These are phyloP conservation scores for Sparassis latifolia DNA, from an alignment of 1,284 basidiomycete species.

Conservation along the genomic window DNA sequence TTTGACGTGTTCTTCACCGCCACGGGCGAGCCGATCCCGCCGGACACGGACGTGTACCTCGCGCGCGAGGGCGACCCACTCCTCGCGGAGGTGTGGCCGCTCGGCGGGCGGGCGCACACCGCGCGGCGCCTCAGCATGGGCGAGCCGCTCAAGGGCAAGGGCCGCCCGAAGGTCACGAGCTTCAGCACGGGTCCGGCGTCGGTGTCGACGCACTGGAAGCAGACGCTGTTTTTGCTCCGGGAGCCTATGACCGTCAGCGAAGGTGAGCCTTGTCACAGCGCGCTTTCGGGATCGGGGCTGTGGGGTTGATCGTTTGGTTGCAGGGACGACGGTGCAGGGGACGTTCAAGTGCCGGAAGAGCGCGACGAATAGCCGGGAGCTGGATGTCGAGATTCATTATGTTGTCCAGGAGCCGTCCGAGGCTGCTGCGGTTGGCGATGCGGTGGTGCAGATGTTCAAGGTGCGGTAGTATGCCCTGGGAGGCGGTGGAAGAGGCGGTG, in stretches of 20 bases:
- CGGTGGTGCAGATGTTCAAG: conserved; percentile 73
- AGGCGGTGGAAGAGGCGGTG: too few species aligned
- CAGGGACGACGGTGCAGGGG: conserved; percentile 77
- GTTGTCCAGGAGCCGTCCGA: conserved; percentile 36
- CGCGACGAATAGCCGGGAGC: conserved; percentile 76
- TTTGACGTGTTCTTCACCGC: conserved; percentile 91
- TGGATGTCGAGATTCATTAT: conserved; percentile 92
- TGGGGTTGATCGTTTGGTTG: background rate
- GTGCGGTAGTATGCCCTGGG: conserved; percentile 40
- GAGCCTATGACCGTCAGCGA: conserved; percentile 71
- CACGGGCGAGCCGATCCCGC: conserved; percentile 47
- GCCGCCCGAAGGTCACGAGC: conserved; percentile 54
- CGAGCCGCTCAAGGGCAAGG: conserved; percentile 27
- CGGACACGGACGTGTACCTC: conserved; percentile 43
- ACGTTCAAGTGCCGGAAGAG: conserved; percentile 82
- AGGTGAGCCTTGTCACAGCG: conserved; percentile 40
- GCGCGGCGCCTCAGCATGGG: conserved; percentile 38
- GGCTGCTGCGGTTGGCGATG: conserved; percentile 26
- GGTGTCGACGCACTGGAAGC: conserved; percentile 97
- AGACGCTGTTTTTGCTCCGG: conserved; percentile 84
- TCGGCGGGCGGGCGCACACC: conserved; percentile 51
- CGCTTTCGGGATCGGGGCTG: conserved; percentile 2
- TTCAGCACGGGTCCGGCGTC: conserved; percentile 91
- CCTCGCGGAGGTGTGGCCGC: conserved; percentile 73
- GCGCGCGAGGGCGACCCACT: conserved; percentile 52